Percentiles rank a stretch among this genome's conserved stretches.
phyloP scores from a whole-genome alignment of 2,329 filamentous ascomycete species.

The Microsporum audouinii region DNA sequence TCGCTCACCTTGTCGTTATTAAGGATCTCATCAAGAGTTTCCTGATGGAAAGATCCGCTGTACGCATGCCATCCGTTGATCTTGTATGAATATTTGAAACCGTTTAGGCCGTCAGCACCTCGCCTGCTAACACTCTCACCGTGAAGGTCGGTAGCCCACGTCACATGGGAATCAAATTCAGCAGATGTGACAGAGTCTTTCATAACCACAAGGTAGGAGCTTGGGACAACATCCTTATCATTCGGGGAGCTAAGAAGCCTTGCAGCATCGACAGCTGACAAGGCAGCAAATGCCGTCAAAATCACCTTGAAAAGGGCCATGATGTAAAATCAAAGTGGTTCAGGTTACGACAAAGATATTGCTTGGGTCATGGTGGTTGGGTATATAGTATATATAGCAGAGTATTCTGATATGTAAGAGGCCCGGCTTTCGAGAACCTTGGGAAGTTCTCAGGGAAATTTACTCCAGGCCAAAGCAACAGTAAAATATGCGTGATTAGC shows the following conservation, averaged over 20 bases:
- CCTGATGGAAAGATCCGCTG: conserved; percentile 10
- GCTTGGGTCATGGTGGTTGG: background rate
- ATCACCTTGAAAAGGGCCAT: background rate
- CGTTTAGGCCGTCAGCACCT: background rate
- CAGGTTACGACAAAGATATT: background rate
- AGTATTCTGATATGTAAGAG: background rate
- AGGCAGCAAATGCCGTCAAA: background rate
- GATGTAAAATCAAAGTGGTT: background rate
- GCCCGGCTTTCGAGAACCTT: background rate
- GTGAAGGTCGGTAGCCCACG: conserved; percentile 10
- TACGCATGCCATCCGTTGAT: conserved; percentile 13
- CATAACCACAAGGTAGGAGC: conserved; percentile 13
- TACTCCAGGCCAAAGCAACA: background rate
- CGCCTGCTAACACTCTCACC: conserved; percentile 2
- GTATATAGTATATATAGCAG: background rate
- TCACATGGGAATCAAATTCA: conserved; percentile 10
- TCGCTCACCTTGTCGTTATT: conserved; percentile 9
- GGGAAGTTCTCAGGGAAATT: background rate
- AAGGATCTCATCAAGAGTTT: conserved; percentile 9
- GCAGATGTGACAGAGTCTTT: conserved; percentile 7
- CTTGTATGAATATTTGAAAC: conserved; percentile 9
- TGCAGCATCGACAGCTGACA: conserved; percentile 7
- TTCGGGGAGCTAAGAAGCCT: background rate
- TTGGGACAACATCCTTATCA: conserved; percentile 7
- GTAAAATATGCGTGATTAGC: background rate